phyloP scores from a whole-genome alignment of 2,329 filamentous ascomycete genomes.

The Seiridium cupressi region DNA sequence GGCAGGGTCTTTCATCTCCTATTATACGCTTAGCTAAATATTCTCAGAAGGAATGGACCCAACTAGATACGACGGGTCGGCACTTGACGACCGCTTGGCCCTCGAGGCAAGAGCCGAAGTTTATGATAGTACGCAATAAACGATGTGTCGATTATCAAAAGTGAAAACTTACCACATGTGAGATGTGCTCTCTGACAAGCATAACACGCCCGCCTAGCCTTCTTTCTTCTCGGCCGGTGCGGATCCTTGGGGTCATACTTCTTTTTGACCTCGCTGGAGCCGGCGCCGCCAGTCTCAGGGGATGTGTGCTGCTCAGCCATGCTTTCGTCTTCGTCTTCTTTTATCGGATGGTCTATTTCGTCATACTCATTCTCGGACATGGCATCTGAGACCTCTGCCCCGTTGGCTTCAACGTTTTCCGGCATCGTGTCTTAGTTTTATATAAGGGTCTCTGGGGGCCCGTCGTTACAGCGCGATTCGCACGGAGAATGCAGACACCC shows the following conservation, averaged over 20 bases:
- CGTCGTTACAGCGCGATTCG: background rate
- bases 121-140: background rate
- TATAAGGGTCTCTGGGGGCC: constrained; percentile 31
- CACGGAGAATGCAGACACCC: constrained; percentile 11
- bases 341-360: constrained; percentile 40
- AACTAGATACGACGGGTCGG: background rate
- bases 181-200: constrained; percentile 96
- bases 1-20: constrained; percentile 95
- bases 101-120: background rate
- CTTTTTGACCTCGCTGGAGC: constrained; percentile 56
- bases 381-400: constrained; percentile 55
- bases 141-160: background rate
- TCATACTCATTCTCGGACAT: constrained; percentile 59
- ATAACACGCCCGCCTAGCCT: constrained; percentile 92
- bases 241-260: constrained; percentile 86
- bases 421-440: constrained; percentile 57
- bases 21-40: constrained; percentile 25
- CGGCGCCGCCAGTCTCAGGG: constrained; percentile 42
- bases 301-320: constrained; percentile 47
- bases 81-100: background rate
- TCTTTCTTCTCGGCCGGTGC: constrained; percentile 85
- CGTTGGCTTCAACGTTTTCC: constrained; percentile 51
- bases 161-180: constrained; percentile 81
- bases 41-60: constrained; percentile 16
- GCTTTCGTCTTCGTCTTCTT: constrained; percentile 49